Evolutionary conservation across 768 basidiomycete genomes (phyloP).

Genomic region (Boletus rubropictus): DNA sequence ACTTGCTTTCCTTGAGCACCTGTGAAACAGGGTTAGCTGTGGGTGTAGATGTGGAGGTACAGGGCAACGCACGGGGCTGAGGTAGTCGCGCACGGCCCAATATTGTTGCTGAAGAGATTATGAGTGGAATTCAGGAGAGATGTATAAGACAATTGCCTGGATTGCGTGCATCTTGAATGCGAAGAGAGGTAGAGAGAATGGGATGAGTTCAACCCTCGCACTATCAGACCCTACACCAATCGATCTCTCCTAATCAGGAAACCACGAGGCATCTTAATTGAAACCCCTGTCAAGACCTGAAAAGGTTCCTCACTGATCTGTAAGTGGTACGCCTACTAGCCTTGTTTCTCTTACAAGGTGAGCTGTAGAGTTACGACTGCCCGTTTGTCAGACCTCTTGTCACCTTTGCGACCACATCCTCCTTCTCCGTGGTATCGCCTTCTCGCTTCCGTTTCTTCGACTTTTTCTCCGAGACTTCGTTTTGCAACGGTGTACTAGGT

Average conservation of each 20-base stretch:
- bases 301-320: too few species aligned
- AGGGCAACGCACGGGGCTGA: constrained; percentile 65
- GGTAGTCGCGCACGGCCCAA: constrained; percentile 91
- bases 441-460: constrained; percentile 34
- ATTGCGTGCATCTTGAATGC: constrained; percentile 41
- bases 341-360: too few species aligned
- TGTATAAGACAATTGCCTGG: constrained; percentile 29
- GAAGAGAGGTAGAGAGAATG: constrained; percentile 4
- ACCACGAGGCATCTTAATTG: constrained; percentile 15
- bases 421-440: constrained; percentile 6
- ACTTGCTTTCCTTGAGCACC: constrained; percentile 97
- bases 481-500: constrained; percentile 4
- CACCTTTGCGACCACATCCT: constrained; percentile 3
- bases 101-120: constrained; percentile 65
- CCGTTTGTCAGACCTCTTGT: constrained; percentile 12
- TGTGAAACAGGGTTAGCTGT: constrained; percentile 34
- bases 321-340: too few species aligned
- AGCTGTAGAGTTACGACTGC: neutral
- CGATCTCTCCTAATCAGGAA: constrained; percentile 32
- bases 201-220: constrained; percentile 17
- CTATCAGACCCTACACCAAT: constrained; percentile 31
- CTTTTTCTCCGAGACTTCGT: constrained; percentile 12
- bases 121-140: neutral
- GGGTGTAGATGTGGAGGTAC: constrained; percentile 14
- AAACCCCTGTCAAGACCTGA: too few species aligned